Percentiles rank a stretch among this genome's conserved stretches.
phyloP scores from a whole-genome alignment of 345 rosid species.

The Excoecaria cochinchinensis region DNA sequence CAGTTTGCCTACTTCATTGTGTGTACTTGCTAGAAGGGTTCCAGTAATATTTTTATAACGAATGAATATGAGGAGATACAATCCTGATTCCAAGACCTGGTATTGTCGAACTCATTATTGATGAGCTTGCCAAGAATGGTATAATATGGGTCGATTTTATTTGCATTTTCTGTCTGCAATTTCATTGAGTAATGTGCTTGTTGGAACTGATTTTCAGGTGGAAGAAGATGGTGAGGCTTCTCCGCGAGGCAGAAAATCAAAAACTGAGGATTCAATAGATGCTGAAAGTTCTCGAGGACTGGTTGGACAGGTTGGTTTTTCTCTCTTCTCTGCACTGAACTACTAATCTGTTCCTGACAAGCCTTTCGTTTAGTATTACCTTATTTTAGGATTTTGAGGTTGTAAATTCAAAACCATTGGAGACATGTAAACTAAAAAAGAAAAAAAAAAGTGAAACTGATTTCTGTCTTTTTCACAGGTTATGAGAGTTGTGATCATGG shows the following conservation, averaged over 20 bases:
- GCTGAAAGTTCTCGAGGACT: slow-evolving; percentile 29
- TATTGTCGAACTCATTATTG: neutral
- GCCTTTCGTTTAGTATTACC: no score
- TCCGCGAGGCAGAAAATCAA: slow-evolving; percentile 9
- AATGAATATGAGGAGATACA: neutral
- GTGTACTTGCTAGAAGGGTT: no score
- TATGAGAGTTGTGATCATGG: slow-evolving; percentile 47
- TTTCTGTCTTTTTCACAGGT: slow-evolving; percentile 27
- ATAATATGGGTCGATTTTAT: neutral
- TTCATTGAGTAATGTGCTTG: slow-evolving; percentile 3
- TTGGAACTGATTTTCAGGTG: neutral
- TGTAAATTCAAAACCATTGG: no score
- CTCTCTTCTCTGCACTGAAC: neutral
- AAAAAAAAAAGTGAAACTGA: no score
- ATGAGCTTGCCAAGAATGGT: neutral
- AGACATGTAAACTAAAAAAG: no score
- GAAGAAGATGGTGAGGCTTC: slow-evolving; percentile 21
- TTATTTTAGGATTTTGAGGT: no score
- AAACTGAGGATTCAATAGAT: slow-evolving; percentile 26
- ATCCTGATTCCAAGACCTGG: neutral
- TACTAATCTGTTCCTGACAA: neutral
- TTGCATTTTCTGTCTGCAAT: neutral
- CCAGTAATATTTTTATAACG: no score
- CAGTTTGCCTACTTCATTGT: no score
- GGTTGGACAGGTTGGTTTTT: slow-evolving; percentile 37